Evolutionary conservation across 2,329 filamentous ascomycete genomes (phyloP).

Genomic region (Colletotrichum sp.): DNA sequence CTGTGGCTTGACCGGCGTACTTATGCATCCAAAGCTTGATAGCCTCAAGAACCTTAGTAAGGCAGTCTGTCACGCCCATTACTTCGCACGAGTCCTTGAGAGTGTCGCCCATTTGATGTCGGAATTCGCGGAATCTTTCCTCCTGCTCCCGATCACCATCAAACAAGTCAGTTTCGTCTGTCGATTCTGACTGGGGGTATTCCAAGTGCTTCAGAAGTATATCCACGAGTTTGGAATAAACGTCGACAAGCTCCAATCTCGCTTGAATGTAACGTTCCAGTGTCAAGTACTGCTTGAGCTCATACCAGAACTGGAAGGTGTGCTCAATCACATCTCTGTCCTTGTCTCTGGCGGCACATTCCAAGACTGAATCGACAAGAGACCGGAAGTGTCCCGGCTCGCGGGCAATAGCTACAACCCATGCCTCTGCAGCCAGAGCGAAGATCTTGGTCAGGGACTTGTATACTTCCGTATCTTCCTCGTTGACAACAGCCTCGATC

Average conservation of each 20-base stretch:
- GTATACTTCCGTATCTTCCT: slow-evolving; percentile 85
- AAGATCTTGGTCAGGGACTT: slow-evolving; percentile 91
- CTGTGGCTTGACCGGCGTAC: slow-evolving; percentile 77
- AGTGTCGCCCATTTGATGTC: slow-evolving; percentile 97
- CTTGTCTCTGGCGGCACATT: slow-evolving; percentile 85
- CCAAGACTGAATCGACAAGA: slow-evolving; percentile 89
- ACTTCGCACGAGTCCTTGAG: slow-evolving; percentile 97
- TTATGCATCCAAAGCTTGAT: slow-evolving; percentile 89
- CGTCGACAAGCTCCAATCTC: slow-evolving; percentile 75
- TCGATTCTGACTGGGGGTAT: slow-evolving; percentile 78
- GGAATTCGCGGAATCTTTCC: slow-evolving; percentile 95
- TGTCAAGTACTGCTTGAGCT: slow-evolving; percentile 94
- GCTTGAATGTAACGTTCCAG: slow-evolving; percentile 88
- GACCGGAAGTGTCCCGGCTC: slow-evolving; percentile 81
- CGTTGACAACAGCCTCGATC: slow-evolving; percentile 75
- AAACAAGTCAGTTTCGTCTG: slow-evolving; percentile 83
- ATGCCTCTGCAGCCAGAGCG: slow-evolving; percentile 90
- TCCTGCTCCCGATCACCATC: slow-evolving; percentile 95
- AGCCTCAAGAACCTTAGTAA: slow-evolving; percentile 84
- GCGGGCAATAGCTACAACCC: slow-evolving; percentile 90
- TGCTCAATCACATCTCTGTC: slow-evolving; percentile 91
- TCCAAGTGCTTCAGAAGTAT: slow-evolving; percentile 90
- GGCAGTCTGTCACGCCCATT: slow-evolving; percentile 89
- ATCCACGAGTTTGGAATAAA: slow-evolving; percentile 90
- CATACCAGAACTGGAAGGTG: slow-evolving; percentile 98